These are phyloP conservation scores for Melampsora americana DNA, from an alignment of 1,284 basidiomycete genomes.

Conservation along the genomic window DNA sequence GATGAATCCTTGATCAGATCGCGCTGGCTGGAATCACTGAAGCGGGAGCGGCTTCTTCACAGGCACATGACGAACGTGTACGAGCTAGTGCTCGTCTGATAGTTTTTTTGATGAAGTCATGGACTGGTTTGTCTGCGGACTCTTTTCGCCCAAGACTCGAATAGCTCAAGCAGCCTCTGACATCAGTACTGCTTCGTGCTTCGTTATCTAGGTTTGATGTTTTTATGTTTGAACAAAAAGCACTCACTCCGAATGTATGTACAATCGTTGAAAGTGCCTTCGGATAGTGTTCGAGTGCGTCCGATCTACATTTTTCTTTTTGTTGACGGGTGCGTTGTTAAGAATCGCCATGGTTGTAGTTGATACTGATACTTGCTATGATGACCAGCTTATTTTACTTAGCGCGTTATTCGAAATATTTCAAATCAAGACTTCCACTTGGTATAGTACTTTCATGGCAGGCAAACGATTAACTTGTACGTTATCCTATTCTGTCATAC, in stretches of 20 bases:
- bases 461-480: conserved; percentile 78
- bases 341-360: conserved; percentile 30
- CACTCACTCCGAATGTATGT: conserved; percentile 79
- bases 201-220: conserved; percentile 76
- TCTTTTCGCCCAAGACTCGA: background rate
- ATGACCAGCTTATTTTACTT: conserved; percentile 75
- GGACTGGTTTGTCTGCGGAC: conserved; percentile 71
- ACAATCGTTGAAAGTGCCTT: conserved; percentile 80
- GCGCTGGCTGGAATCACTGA: conserved; percentile 83
- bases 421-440: conserved; percentile 80
- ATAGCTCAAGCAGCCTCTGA: background rate
- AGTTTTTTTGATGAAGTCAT: conserved; percentile 78
- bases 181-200: background rate
- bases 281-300: conserved; percentile 74
- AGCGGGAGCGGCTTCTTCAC: conserved; percentile 73
- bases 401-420: conserved; percentile 93
- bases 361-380: conserved; percentile 21
- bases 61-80: conserved; percentile 67
- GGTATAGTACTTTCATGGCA: conserved; percentile 84
- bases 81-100: conserved; percentile 73
- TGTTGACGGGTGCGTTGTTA: background rate
- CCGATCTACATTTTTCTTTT: conserved; percentile 8
- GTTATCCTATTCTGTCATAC: conserved; percentile 49
- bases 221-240: conserved; percentile 86
- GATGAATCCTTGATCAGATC: conserved; percentile 59